Base-by-base conservation (phyloP, 148 eudicot genomes). In the Suaeda aralocaspica region DNA sequence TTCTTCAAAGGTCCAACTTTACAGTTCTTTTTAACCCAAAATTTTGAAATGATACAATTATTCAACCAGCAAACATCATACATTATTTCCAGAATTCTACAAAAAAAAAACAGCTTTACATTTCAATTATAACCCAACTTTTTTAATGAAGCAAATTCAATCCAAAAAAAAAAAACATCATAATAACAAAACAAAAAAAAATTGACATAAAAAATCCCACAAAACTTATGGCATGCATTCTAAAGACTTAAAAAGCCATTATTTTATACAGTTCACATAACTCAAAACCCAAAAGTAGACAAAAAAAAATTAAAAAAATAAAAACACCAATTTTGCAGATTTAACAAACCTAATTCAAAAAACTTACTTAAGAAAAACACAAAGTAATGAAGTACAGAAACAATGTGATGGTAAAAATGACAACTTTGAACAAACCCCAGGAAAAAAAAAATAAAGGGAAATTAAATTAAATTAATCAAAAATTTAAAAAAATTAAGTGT, bases 221-320 rank as follows among this genome's bases (percentile, higher is more conserved):
- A 46, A 46, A 13, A 13, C 19, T 15, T 11, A 44, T 61, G 41
- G 14, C 81, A 77, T 77, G 81, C 81, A 77, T 8, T 22, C 16
- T 16, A 44, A 53, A 68, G 48, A 42, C 21, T 16, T 29, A 53
- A 68, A 24, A 68, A 25, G 68, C 67, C 59, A 21, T 42, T 71
- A 36, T 36, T 59, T 51, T 46, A 59, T 15, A 25, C 50, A 72
- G 13, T 51, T 36, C 61, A 42, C 68, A 50, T 15, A 9, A 61
- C 39, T 49, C 24, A 48, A 72, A 61, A 30, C 5, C 24, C 25
- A 58, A 15, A 39, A 70, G 34, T 21, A 60, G 9, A 14, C 53
- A 61, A 46, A 13, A 22, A 60, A 19, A n/a, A 60, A 34, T 6
- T 9, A 26, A 13, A 14, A 16, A 50, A 26, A 1, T 53, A 36